Evolutionary conservation across 2,329 filamentous ascomycete species (phyloP), one percentile per base, ranked within the genome.

Genomic region (Botrytis elliptica): DNA sequence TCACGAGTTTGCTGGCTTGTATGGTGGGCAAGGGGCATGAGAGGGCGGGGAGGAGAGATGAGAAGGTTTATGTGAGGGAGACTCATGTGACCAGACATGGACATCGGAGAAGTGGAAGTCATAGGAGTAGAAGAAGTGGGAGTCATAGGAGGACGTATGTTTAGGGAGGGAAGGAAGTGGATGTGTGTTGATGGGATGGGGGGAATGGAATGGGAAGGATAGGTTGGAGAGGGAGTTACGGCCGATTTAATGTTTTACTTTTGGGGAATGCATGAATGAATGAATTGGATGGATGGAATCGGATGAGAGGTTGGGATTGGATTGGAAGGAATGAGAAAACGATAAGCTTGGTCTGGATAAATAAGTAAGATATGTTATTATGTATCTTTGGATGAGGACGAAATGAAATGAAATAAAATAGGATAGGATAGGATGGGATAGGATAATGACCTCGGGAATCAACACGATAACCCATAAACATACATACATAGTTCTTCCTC

Each of bases 1-100:
- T 92, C 80, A 96, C 93, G 5, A 88, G 89, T 70, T 83, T 95
- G 42, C 85, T 96, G 62, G 93, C 94, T 40, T 88, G 85, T 77
- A 74, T 79, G 60, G 76, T 79, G 33, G 77, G 79, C 0, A 72
- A 76, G 22, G 70, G 74, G 0, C 42, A 72, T 16, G 74, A 75
- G 33, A 36, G 36, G 1, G 2, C 29, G 62, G 62, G 25, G 1
- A 65, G 71, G 3, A 70, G 49, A 3, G 49, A 74, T 14, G 75
- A 76, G 52, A 78, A 77, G 70, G 77, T 75, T 14, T 78, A 80
- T 72, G 78, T 80, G 8, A 69, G 75, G 14, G 79, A 80, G 71
- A 80, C 79, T 0, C 79, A 81, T 72, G 75, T 78, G 25, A 73
- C 65, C 2, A 72, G 80, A 46, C 78, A 81, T 73, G 78, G 80